These are phyloP conservation scores for Piloderma croceum DNA, from an alignment of 768 basidiomycete genomes.

Conservation along the genomic window DNA sequence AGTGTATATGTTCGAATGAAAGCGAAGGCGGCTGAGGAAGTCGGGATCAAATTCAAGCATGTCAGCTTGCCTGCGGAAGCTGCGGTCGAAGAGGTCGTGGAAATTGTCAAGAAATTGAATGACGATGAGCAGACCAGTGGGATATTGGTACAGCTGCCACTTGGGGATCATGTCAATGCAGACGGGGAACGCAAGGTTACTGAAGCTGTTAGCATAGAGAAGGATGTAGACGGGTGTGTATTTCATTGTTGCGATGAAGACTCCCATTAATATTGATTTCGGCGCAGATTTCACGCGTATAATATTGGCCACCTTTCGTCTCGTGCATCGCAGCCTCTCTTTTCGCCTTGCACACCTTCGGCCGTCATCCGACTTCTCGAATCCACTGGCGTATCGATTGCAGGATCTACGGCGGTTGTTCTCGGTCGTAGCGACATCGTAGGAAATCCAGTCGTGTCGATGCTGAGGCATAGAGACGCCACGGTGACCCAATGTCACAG, in stretches of 20 bases:
- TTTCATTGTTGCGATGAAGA: conserved; percentile 5
- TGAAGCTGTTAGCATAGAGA: conserved; percentile 89
- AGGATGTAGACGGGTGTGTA: conserved; percentile 92
- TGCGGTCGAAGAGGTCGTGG: conserved; percentile 71
- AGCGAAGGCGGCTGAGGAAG: conserved; percentile 88
- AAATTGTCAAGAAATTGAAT: conserved; percentile 76
- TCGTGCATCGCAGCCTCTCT: conserved; percentile 82
- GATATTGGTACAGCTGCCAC: conserved; percentile 92
- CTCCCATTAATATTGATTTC: neutral
- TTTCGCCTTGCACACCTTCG: conserved; percentile 92
- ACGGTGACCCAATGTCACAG: conserved; percentile 99
- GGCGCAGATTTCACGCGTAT: conserved; percentile 87
- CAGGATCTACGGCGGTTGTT: conserved; percentile 82
- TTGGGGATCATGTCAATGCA: conserved; percentile 73
- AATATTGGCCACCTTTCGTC: conserved; percentile 95
- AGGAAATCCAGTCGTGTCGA: conserved; percentile 88
- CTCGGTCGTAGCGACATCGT: conserved; percentile 98
- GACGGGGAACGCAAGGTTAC: conserved; percentile 88
- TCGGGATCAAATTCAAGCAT: conserved; percentile 84
- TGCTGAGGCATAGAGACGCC: conserved; percentile 85
- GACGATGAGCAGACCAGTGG: conserved; percentile 77
- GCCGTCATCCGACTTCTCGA: conserved; percentile 90
- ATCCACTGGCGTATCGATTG: conserved; percentile 69
- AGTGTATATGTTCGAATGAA: conserved; percentile 96
- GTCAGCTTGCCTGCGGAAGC: conserved; percentile 63